Evolutionary conservation across 495 filamentous ascomycete species (phyloP).

Genomic region (Chaetomium tenue): DNA sequence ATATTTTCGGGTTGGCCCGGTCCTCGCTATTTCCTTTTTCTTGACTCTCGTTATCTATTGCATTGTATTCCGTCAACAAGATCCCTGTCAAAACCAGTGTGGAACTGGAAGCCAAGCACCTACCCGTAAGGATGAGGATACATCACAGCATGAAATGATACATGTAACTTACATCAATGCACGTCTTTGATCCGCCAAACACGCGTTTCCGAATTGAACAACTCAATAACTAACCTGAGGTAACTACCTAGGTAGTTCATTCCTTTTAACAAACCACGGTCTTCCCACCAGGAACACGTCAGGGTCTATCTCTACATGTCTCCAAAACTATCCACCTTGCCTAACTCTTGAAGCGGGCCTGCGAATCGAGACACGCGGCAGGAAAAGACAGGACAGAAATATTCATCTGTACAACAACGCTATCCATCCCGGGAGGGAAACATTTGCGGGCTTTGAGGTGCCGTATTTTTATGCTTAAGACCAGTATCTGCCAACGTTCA

Average conservation of each 20-base stretch:
- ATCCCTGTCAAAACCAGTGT: no score
- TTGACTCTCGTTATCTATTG: no score
- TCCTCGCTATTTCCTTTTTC: no score
- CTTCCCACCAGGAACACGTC: not conserved
- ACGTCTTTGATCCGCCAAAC: not conserved
- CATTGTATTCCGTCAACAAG: no score
- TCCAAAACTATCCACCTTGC: not conserved
- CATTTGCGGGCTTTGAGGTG: not conserved
- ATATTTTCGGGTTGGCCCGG: no score
- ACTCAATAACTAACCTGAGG: no score
- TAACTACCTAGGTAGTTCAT: no score
- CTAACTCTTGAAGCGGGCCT: not conserved
- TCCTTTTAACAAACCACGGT: not conserved
- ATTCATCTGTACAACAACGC: not conserved
- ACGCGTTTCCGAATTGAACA: not conserved
- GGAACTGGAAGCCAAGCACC: no score
- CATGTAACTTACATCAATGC: not conserved
- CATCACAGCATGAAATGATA: not conserved
- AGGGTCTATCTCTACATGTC: not conserved
- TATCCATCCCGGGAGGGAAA: not conserved
- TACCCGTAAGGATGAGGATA: no score
- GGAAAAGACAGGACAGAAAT: not conserved
- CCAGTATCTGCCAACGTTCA: not conserved
- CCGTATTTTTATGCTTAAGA: not conserved
- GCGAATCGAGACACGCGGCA: conserved; percentile 17